Percentiles rank a stretch among this genome's conserved stretches.
These are phyloP conservation scores for Cephaloascus fragrans DNA, from an alignment of 805 yeast species.

Conservation along the genomic window DNA sequence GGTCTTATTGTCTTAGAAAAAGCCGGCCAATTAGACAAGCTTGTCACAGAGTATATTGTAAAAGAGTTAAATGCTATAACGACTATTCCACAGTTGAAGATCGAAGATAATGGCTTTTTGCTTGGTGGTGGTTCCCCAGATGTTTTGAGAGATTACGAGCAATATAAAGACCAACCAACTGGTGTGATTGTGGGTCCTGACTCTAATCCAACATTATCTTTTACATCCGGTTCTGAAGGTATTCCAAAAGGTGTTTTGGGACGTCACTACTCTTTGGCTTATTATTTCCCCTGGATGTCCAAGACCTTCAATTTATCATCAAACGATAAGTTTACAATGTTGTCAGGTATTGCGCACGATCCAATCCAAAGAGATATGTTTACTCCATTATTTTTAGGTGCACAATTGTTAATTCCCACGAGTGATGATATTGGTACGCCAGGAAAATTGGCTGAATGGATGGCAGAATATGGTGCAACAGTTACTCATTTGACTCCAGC, in stretches of 20 bases:
- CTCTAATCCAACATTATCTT: constrained; percentile 90
- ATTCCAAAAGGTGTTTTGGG: constrained; percentile 98
- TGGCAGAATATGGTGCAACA: constrained; percentile 81
- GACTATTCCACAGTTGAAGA: constrained; percentile 66
- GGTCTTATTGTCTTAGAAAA: constrained; percentile 85
- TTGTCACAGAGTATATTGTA: constrained; percentile 70
- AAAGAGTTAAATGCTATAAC: constrained; percentile 66
- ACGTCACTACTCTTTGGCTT: constrained; percentile 92
- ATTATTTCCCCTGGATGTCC: constrained; percentile 99
- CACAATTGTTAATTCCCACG: constrained; percentile 86
- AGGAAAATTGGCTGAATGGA: constrained; percentile 96
- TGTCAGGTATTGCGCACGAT: constrained; percentile 98
- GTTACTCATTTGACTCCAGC: constrained; percentile 99
- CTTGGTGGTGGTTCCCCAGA: constrained; percentile 50
- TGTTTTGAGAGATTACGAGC: constrained; percentile 35
- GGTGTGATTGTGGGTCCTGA: constrained; percentile 97
- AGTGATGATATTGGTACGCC: constrained; percentile 98
- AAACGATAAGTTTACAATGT: constrained; percentile 89
- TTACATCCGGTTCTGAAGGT: constrained; percentile 98
- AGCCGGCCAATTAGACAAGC: constrained; percentile 74
- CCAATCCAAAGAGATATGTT: constrained; percentile 99
- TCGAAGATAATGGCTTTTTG: constrained; percentile 67
- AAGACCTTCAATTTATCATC: constrained; percentile 67
- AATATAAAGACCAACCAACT: constrained; percentile 48
- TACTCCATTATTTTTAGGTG: constrained; percentile 95